Conservation (phyloP, 2,329 filamentous ascomycete species). For the Volutella citrinella region DNA sequence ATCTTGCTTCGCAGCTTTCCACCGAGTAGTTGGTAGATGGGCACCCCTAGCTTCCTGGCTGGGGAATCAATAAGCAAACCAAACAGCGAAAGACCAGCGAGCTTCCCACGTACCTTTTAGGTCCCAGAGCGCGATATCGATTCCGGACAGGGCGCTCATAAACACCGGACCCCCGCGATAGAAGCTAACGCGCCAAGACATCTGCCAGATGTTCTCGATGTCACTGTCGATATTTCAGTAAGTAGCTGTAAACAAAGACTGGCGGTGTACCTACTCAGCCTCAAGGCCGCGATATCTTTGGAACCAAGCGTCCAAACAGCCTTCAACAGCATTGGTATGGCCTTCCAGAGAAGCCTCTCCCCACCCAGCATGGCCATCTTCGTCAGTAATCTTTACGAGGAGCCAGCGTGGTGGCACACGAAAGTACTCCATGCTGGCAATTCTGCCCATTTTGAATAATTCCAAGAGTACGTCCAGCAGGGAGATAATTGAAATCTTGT, state of each 20-base stretch:
- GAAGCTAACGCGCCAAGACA: constrained; percentile 67
- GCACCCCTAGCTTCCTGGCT: constrained; percentile 54
- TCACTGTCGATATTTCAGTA: constrained; percentile 46
- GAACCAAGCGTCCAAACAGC: constrained; percentile 65
- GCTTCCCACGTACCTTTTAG: constrained; percentile 53
- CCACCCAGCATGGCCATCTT: constrained; percentile 64
- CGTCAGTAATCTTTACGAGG: constrained; percentile 73
- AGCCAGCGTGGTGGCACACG: constrained; percentile 73
- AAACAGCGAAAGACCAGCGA: accelerated
- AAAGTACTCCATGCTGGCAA: constrained; percentile 63
- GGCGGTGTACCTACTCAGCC: constrained; percentile 69
- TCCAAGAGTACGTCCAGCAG: no score
- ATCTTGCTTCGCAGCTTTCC: constrained; percentile 69
- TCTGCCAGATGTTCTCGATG: constrained; percentile 80
- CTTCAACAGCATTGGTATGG: constrained; percentile 71
- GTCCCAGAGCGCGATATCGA: constrained; percentile 80
- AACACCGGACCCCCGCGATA: constrained; percentile 77
- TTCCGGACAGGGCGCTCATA: constrained; percentile 74
- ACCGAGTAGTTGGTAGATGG: constrained; percentile 70
- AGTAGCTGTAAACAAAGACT: no score
- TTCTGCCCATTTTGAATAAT: constrained; percentile 33
- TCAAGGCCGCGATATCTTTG: constrained; percentile 63
- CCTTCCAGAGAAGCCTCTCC: constrained; percentile 73
- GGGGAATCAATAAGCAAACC: neutral
- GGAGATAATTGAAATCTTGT: no score